Evolutionary conservation across 345 rosid genomes (phyloP), one percentile per base, ranked within the genome.

Genomic region (Dipteronia dyeriana): DNA sequence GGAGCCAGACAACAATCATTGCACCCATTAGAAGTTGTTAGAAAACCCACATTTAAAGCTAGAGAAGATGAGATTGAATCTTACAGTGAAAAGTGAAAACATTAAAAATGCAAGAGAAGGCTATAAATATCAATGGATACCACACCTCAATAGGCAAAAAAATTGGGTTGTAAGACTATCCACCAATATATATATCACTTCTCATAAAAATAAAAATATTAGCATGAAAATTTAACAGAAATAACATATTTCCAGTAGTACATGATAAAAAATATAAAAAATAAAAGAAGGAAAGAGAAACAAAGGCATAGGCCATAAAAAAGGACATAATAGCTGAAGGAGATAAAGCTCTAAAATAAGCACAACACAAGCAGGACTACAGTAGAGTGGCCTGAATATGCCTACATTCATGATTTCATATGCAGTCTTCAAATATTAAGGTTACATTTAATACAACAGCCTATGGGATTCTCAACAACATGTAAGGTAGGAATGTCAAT

Each of bases 361-460:
- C 69, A 66, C 47, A 38, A 34, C 41, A 64, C 10, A 39, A 39
- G 23, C 13, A 5, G 19, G 26, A 43, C 38, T 34, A 19, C 19
- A 68, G 11, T 20, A 45, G 25, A 38, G 7, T 26, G 19, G 34
- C 56, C n/a, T 1, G 56, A 43, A 19, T 66, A 66, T 68, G 34
- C 34, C 5, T 14, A 45, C 43, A 23, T 11, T 68, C 47, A 39
- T 11, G 31, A 22, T 51, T 14, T 51, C 56, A 51, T 51, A 13
- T 51, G 56, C 56, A 10, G 56, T 68, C 34, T 43, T 71, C 63
- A 54, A 16, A 71, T 71, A 71, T n/a, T n/a, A 31, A 29, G 29
- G 17, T n/a, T 41, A 41, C 25, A 67, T 13, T 51, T 51, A 51
- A 3, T 41, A 67, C 26, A 12, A 66, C 20, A 17, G 47, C 41